Base-by-base conservation (phyloP, 1,284 basidiomycete genomes). In the Pascua sp. region DNA sequence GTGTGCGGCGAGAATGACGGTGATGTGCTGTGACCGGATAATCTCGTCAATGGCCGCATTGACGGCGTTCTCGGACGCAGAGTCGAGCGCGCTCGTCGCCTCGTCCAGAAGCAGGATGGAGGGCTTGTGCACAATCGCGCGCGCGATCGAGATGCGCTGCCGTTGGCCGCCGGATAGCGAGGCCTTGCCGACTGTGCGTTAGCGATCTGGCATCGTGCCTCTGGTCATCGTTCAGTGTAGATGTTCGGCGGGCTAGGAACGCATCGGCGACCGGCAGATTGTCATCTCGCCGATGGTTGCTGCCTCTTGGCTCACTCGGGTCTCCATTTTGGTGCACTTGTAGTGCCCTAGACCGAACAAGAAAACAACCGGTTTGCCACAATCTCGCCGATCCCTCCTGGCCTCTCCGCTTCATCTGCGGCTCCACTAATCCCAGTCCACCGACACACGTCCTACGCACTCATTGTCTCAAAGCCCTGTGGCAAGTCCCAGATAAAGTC, bases 401-500 rank as follows among this genome's bases (percentile, higher is more conserved):
- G 24, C 24, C 24, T 32, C 24, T 32, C 24, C 4, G 24, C 24
- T 32, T 32, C 24, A 32, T 32, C 24, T 3, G 24, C 24, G 24
- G 24, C 24, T 7, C 24, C 24, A n/a, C n/a, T n/a, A n/a, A n/a
- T n/a, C 24, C 24, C 24, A 32, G 24, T 32, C 7, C 24, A 32
- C 24, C 24, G 24, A 32, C 24, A 32, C 24, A 3, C 24, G 24
- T 32, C 7, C 24, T 15, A 72, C 82, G 61, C 61, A 86, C 85
- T 86, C 61, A 84, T 79, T 1, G 89, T 90, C 62, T 90, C 86
- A 60, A 89, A 87, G 0, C 87, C 91, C 55, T 90, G 81, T 11
- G 94, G 92, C 80, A 98, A 85, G 3, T 86, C 85, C 84, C 90
- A 89, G 44, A 98, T 87, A 70, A 97, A 98, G 67, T 95, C 91